Percentiles rank a stretch among this genome's conserved stretches.
Evolutionary conservation across 2,329 filamentous ascomycete genomes (phyloP).

Genomic region (Cordyceps tenuipes): DNA sequence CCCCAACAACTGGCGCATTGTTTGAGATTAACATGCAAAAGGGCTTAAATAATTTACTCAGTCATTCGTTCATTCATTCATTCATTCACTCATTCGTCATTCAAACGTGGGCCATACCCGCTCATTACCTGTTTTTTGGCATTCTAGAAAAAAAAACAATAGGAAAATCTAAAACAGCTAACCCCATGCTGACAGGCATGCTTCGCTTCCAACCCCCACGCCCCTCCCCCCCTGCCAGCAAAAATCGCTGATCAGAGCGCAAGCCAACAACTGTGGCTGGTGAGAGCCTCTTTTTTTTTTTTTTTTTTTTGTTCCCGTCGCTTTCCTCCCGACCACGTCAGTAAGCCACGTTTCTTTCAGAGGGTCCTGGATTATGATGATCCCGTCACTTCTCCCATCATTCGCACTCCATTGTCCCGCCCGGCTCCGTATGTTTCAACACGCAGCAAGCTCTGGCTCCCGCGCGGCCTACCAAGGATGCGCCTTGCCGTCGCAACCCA

Average conservation of each 20-base stretch:
- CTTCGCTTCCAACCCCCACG: too few species aligned
- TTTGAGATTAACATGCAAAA: conserved; percentile 6
- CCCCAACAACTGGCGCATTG: neutral
- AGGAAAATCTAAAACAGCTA: neutral
- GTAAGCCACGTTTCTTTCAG: neutral
- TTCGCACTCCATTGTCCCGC: neutral
- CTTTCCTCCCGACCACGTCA: neutral
- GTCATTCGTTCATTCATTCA: too few species aligned
- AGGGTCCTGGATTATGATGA: neutral
- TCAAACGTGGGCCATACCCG: neutral
- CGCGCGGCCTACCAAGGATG: too few species aligned
- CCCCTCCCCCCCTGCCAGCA: neutral
- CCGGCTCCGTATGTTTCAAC: neutral
- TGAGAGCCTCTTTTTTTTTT: neutral
- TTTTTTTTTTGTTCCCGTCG: neutral
- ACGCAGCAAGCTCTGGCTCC: too few species aligned
- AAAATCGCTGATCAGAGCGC: neutral
- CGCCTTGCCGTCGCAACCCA: too few species aligned
- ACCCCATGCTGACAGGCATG: neutral
- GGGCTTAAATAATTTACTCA: too few species aligned
- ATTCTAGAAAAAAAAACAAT: neutral
- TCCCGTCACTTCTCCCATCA: neutral
- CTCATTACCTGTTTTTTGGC: neutral
- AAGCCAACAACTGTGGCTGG: neutral
- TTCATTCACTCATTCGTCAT: too few species aligned